Base-by-base conservation (phyloP, 2,329 filamentous ascomycete species). In the Pseudocercospora macadamiae region DNA sequence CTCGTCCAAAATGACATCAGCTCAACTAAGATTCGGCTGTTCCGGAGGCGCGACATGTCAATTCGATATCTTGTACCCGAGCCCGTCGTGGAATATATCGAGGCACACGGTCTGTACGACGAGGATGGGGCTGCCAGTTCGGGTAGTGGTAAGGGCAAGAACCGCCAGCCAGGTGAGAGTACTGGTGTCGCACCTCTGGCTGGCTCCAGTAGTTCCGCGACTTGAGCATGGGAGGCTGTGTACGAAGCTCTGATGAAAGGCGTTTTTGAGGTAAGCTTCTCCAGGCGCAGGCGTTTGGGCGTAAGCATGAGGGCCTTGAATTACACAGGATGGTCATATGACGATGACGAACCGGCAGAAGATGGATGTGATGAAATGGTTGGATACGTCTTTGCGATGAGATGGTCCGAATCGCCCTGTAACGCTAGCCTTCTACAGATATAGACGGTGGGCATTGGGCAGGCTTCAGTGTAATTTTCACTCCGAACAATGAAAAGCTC, bases 1-100 rank as follows among this genome's bases (percentile, higher is more conserved):
- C 84, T 96, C 52, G 93, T 96, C 49, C 87, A 90, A 65, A 93
- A 93, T 74, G 89, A 95, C 68, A 88, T 95, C 60, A 91, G 88
- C 69, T 92, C 88, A 63, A 87, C 85, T 59, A 87, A 96, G 78
- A 93, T 96, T 61, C 86, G 93, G 39, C 79, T 96, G 2, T 90
- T 96, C 71, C 74, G 93, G 30, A 85, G 89, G 70, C 83, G 89
- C 69, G 86, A 91, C 64, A 89, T 95, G 87, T 92, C 88, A 66
- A 89, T 96, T 49, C 85, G 89, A 63, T 93, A 93, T 70, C 71
- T 86, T 25, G 87, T 91, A 30, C 90, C 91, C 0, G 84, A 87
- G 39, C 85, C 86, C 3, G 90, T 93, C 48, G 89, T 91, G 55
- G 79, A 87, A 36, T 75, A 75, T 64, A 75, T 75, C 59, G 73